Conservation (phyloP, 1,284 basidiomycete species). For the Ustilago xerochloae region DNA sequence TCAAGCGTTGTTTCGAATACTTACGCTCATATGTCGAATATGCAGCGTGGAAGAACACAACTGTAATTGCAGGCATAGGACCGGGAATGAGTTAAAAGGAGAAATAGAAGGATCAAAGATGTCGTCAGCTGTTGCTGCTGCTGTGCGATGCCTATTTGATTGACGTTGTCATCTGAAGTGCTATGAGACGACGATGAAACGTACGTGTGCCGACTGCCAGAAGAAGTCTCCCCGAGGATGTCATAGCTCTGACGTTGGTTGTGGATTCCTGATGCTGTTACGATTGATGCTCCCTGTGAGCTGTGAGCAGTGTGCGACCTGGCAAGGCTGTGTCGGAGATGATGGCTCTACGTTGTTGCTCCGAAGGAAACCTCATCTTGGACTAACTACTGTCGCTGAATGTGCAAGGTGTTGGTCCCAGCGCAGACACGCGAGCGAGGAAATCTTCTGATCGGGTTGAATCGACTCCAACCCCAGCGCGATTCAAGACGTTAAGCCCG, state of each 20-base stretch:
- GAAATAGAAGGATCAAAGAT: background rate
- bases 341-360: background rate
- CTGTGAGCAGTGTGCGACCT: too few species aligned
- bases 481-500: background rate
- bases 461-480: background rate
- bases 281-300: too few species aligned
- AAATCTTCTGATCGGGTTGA: conserved; percentile 3
- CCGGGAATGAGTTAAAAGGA: too few species aligned
- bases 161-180: background rate
- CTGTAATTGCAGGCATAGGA: conserved; percentile 10
- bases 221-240: conserved; percentile 19
- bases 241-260: conserved; percentile 13
- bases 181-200: background rate
- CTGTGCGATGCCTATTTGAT: background rate
- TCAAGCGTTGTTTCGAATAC: background rate
- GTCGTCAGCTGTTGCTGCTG: background rate
- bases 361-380: too few species aligned
- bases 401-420: conserved; percentile 32
- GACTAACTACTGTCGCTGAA: too few species aligned
- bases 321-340: background rate
- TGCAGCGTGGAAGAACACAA: conserved; percentile 56
- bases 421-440: conserved; percentile 8
- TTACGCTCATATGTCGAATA: conserved; percentile 63
- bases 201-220: conserved; percentile 35
- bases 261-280: too few species aligned